Conservation (phyloP, 2,329 filamentous ascomycete genomes). For the Neofusicoccum laricinum region DNA sequence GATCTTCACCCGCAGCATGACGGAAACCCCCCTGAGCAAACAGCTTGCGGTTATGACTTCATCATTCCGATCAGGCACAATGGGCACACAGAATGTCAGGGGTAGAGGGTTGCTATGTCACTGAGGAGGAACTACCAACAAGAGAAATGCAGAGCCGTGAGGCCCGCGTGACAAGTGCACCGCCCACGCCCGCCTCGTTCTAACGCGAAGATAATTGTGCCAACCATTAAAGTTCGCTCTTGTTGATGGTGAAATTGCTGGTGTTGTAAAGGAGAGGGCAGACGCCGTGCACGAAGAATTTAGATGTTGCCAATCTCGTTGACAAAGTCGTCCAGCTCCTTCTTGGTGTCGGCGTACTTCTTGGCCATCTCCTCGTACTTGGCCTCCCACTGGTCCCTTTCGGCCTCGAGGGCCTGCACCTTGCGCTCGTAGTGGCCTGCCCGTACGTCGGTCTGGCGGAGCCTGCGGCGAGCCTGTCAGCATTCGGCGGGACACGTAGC, state of each 20-base stretch:
- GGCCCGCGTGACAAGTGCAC: constrained; percentile 2
- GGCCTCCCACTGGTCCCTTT: constrained; percentile 90
- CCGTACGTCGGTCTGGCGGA: constrained; percentile 98
- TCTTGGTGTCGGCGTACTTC: constrained; percentile 80
- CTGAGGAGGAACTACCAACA: constrained; percentile 22
- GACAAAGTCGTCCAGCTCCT: constrained; percentile 89
- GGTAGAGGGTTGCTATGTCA: constrained; percentile 17
- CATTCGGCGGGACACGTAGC: background rate
- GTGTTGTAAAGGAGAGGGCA: constrained; percentile 7
- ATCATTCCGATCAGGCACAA: background rate
- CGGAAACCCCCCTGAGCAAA: background rate
- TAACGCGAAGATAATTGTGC: constrained; percentile 9
- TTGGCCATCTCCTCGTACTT: constrained; percentile 98
- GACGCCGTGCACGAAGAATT: constrained; percentile 32
- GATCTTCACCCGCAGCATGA: background rate
- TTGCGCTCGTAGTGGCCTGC: constrained; percentile 99
- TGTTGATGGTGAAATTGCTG: constrained; percentile 5
- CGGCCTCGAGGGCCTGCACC: constrained; percentile 90
- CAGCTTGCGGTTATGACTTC: background rate
- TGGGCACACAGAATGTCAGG: constrained; percentile 2
- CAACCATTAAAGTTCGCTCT: constrained; percentile 6
- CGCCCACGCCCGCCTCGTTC: background rate
- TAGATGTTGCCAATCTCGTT: constrained; percentile 91
- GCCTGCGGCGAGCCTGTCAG: constrained; percentile 53
- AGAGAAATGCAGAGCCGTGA: constrained; percentile 11